Conservation (phyloP, 805 yeast species). For the Hanseniaspora hatyaiensis region DNA sequence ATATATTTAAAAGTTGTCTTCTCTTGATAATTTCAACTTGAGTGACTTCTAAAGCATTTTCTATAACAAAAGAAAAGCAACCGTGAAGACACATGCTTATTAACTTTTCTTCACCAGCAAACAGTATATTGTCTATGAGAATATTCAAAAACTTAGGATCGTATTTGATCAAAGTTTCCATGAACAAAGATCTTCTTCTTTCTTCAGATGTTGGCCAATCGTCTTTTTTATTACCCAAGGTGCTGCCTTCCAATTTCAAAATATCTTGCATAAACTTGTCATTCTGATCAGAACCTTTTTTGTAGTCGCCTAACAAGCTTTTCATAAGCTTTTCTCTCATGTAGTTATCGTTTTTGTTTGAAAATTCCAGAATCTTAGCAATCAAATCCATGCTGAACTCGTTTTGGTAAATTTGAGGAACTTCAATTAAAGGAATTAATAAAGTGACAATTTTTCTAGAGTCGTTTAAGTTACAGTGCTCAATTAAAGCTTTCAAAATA, state of each 20-base stretch:
- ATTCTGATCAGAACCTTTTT: constrained; percentile 29
- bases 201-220: constrained; percentile 92
- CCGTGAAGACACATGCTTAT: constrained; percentile 76
- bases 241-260: constrained; percentile 52
- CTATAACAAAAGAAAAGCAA: constrained; percentile 81
- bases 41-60: constrained; percentile 44
- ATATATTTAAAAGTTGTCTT: constrained; percentile 55
- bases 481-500: constrained; percentile 60
- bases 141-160: constrained; percentile 49
- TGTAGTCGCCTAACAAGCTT: constrained; percentile 37
- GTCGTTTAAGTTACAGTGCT: constrained; percentile 41
- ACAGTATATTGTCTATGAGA: constrained; percentile 49
- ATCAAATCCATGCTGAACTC: constrained; percentile 52
- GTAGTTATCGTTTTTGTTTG: constrained; percentile 46
- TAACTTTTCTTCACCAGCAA: constrained; percentile 48
- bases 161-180: constrained; percentile 60
- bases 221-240: constrained; percentile 68
- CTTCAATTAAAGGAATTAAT: constrained; percentile 48
- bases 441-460: constrained; percentile 47
- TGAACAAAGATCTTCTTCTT: constrained; percentile 62
- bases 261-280: constrained; percentile 54
- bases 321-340: constrained; percentile 48
- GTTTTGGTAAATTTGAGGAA: constrained; percentile 49
- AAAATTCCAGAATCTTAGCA: constrained; percentile 53
- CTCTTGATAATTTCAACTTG: constrained; percentile 44